Base-by-base conservation (phyloP, 2,329 filamentous ascomycete genomes). In the Colletotrichum liaoningense region DNA sequence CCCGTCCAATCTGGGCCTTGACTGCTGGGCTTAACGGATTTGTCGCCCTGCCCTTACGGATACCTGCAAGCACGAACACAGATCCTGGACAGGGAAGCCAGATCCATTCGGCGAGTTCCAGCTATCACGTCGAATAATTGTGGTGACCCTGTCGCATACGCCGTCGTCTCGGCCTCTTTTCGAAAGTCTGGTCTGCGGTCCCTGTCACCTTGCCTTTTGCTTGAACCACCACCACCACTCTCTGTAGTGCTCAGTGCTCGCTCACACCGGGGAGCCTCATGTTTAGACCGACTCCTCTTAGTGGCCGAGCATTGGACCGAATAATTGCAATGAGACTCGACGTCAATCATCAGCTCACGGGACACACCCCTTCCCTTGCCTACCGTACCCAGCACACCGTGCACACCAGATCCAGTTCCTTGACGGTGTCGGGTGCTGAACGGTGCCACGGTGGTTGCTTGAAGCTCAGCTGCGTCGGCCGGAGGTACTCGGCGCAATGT, bases 271-370 rank as follows among this genome's bases (percentile, higher is more conserved):
- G 28, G 59, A 69, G 59, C 67, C 59, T 63, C 49, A 55, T 28
- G 52, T 59, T 28, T 28, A 35, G 42, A 26, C 46, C 42, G 67
- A 62, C 71, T 49, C 71, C 67, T 71, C 71, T 62, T 73, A 71
- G 71, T 57, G 71, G 67, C 71, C 71, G 71, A 73, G 71, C 46
- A 73, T 73, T 73, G 60, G 59, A 66, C 71, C 71, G 71, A 73
- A 12, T 28, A 64, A 63, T 46, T 14, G 55, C 59, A 67, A 69
- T 64, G 59, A 22, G 66, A 28, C 24, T 49, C 66, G 26, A 56
- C 56, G 63, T 71, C 63, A 63, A 62, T n/a, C 55, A 19, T n/a
- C 64, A 24, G 12, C n/a, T 42, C 57, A 59, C 24, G 57, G 57
- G 33, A 2, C n/a, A 19, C 38, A 19, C 56, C 30, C n/a, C 33